These are phyloP conservation scores for Candida xyloterini DNA, from an alignment of 805 yeast genomes.

Conservation along the genomic window DNA sequence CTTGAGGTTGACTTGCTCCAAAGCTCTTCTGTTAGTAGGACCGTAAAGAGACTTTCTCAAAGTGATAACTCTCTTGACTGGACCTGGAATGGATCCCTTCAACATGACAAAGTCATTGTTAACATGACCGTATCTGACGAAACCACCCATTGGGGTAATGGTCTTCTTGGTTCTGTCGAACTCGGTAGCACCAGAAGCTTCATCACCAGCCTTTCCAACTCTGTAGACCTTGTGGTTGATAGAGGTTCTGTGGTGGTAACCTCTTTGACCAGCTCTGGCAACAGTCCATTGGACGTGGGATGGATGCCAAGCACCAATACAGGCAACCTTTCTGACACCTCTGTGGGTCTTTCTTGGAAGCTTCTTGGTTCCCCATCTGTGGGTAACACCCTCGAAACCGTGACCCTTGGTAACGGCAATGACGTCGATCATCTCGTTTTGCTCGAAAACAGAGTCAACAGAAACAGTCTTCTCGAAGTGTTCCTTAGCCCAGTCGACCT, in stretches of 20 bases:
- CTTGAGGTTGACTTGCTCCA: conserved; percentile 94
- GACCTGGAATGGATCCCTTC: conserved; percentile 99
- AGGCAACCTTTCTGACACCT: conserved; percentile 99
- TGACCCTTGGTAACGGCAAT: conserved; percentile 99
- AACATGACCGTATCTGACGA: conserved; percentile 98
- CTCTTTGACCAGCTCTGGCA: conserved; percentile 99
- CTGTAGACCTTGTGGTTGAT: conserved; percentile 99
- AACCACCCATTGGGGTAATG: conserved; percentile 99
- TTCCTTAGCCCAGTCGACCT: conserved; percentile 97
- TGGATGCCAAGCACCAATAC: conserved; percentile 99
- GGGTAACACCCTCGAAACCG: conserved; percentile 99
- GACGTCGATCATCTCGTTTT: conserved; percentile 97
- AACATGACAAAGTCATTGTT: conserved; percentile 96
- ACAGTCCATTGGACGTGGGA: conserved; percentile 99
- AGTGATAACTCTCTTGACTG: conserved; percentile 98
- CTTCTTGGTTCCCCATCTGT: conserved; percentile 99
- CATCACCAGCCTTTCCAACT: conserved; percentile 95
- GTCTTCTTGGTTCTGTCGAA: conserved; percentile 99
- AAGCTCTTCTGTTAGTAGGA: conserved; percentile 96
- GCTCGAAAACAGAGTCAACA: conserved; percentile 95
- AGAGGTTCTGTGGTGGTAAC: conserved; percentile 99
- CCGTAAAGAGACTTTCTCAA: conserved; percentile 97
- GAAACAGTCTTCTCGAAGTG: conserved; percentile 99
- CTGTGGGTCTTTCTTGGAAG: conserved; percentile 99
- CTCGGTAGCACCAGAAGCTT: conserved; percentile 90